Conservation (phyloP, 306 rosid genomes). For the Cicer bijugum region DNA sequence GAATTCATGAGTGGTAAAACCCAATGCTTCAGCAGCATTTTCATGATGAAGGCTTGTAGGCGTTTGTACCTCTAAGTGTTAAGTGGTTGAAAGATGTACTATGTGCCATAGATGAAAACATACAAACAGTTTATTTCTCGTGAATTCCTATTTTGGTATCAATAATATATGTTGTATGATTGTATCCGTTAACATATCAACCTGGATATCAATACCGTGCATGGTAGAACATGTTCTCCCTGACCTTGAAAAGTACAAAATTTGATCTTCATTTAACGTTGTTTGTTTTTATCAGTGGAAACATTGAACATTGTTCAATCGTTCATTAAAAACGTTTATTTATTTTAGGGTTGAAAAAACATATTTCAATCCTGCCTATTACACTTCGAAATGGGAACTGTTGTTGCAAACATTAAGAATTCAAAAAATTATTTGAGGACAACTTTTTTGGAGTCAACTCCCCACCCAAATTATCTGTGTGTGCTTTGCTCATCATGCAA, state of each 20-base stretch:
- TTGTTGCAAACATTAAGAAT: neutral
- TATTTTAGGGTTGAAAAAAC: neutral
- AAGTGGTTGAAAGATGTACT: neutral
- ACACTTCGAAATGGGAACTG: slow-evolving; percentile 18
- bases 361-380: neutral
- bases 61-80: slow-evolving; percentile 22
- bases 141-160: neutral
- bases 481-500: neutral
- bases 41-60: slow-evolving; percentile 7
- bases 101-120: neutral
- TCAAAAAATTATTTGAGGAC: neutral
- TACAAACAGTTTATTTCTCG: slow-evolving; percentile 7
- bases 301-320: slow-evolving; percentile 3
- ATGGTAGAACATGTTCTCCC: neutral
- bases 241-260: slow-evolving; percentile 11
- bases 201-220: neutral
- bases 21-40: slow-evolving; percentile 24
- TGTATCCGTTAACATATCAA: slow-evolving; percentile 6
- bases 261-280: neutral
- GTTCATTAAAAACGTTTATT: neutral
- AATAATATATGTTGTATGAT: neutral
- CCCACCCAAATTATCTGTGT: neutral
- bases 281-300: slow-evolving; percentile 7
- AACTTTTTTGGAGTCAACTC: no score
- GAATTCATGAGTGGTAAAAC: neutral